These are phyloP conservation scores for Penicillium coprophilum DNA, from an alignment of 495 filamentous ascomycete genomes.

Conservation along the genomic window DNA sequence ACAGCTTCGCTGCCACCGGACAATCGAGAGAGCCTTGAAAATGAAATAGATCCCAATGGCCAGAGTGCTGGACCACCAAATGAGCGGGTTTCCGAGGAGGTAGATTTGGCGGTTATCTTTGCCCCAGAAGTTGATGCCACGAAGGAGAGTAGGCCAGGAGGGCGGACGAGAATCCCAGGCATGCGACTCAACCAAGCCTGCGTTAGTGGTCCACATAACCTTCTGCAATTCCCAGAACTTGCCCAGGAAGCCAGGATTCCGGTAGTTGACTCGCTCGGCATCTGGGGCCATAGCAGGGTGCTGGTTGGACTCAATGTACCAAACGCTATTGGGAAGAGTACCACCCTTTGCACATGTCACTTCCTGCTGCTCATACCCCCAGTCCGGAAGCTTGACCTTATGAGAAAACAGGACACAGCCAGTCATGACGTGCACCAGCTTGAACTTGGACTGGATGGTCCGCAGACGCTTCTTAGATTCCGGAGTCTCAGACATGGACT, in stretches of 20 bases:
- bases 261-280: conserved; percentile 92
- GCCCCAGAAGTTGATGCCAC: conserved; percentile 99
- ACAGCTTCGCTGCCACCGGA: conserved; percentile 92
- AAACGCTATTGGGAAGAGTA: conserved; percentile 91
- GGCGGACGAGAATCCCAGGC: conserved; percentile 95
- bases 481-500: conserved; percentile 77
- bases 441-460: conserved; percentile 96
- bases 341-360: conserved; percentile 94
- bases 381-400: conserved; percentile 96
- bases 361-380: conserved; percentile 96
- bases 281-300: conserved; percentile 71
- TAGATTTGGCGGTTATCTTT: conserved; percentile 93
- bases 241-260: conserved; percentile 90
- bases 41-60: conserved; percentile 73
- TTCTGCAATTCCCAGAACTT: conserved; percentile 99
- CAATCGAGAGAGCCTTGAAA: conserved; percentile 84
- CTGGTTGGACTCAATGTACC: conserved; percentile 90
- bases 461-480: conserved; percentile 81
- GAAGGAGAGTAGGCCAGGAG: conserved; percentile 88
- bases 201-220: conserved; percentile 99
- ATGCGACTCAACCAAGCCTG: conserved; percentile 92
- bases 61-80: conserved; percentile 91
- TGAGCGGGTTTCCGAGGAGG: conserved; percentile 89
- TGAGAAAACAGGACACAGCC: conserved; percentile 96
- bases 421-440: conserved; percentile 92